phyloP scores from a whole-genome alignment of 2,329 filamentous ascomycete genomes.

The Verticillium longisporum region DNA sequence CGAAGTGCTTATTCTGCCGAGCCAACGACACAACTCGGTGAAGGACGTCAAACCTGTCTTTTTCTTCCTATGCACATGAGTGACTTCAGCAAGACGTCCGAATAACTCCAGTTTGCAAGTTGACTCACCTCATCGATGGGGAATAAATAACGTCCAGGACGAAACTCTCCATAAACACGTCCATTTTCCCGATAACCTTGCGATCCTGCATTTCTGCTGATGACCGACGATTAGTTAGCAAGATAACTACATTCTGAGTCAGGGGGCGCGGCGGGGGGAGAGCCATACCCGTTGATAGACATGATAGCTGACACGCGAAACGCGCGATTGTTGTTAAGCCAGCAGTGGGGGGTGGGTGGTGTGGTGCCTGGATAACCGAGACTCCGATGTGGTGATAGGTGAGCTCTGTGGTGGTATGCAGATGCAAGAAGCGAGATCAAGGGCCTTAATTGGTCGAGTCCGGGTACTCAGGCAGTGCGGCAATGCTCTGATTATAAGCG shows the following conservation, averaged over 20 bases:
- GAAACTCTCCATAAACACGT: conserved; percentile 62
- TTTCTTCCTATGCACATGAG: conserved; percentile 48
- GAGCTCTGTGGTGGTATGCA: no score
- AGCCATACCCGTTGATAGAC: conserved; percentile 22
- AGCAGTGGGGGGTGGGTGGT: background rate
- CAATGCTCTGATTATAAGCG: no score
- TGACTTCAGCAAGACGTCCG: background rate
- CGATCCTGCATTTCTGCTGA: background rate
- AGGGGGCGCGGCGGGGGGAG: background rate
- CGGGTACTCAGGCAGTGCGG: no score
- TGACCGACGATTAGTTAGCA: background rate
- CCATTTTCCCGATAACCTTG: conserved; percentile 52
- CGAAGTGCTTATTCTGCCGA: conserved; percentile 35
- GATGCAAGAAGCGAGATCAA: no score
- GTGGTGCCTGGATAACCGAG: background rate
- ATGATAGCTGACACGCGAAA: conserved; percentile 17
- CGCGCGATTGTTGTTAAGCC: background rate
- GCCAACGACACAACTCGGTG: conserved; percentile 69
- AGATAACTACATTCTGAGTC: background rate
- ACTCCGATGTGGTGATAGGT: background rate
- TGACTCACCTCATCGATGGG: conserved; percentile 68
- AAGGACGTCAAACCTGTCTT: conserved; percentile 74
- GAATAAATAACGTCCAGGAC: conserved; percentile 64
- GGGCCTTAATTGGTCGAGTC: no score
- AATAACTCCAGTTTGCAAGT: background rate